Evolutionary conservation across 140 eudicot species (phyloP), one percentile per base, ranked within the genome.

Genomic region (Flaveria floridana): DNA sequence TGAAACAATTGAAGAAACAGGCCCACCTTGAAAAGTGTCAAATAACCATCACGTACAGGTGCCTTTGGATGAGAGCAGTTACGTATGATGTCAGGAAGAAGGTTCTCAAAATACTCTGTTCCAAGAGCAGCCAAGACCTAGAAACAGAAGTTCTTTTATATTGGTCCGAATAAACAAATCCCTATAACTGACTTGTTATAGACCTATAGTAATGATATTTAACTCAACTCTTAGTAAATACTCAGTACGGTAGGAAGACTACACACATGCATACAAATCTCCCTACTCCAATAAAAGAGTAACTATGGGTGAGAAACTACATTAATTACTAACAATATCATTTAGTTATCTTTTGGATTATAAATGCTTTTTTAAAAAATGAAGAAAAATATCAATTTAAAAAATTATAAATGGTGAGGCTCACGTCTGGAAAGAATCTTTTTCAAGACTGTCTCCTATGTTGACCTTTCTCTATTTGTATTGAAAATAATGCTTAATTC

Each of bases 71-170:
- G 97, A 78, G 99, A 90, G 76, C 99, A 94, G 73, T 94, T 90
- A 6, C 93, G 86, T 30, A 94, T 85, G 55, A 94, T 84, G 72
- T 94, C 99, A 80, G 99, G 99, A 73, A 94, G 97, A 64, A 90
- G 69, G 61, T 79, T 86, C 72, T 94, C 99, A 73, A 94, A 94
- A 71, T 94, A 91, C 51, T 74, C 84, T 12, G 91, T 86, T 66
- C 99, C 99, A 72, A 94, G 92, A 65, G 99, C 99, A 76, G 99
- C 95, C 85, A 94, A 84, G 30, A 94, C 99, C 99, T 94, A 71
- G 4, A 15, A 55, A 65, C 50, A 10, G 18, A 37, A 20, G 10
- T 13, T 51, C 12, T 26, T 44, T 39, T 47, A 14, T 25, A 18
- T 16, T 7, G 18, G 61, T 14, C 48, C 15, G 69, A 28, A 39